A percentile compares a stretch with the other conserved stretches of the same genome.
Evolutionary conservation across 768 basidiomycete species (phyloP).

Genomic region (Xerocomellus dryophilus): DNA sequence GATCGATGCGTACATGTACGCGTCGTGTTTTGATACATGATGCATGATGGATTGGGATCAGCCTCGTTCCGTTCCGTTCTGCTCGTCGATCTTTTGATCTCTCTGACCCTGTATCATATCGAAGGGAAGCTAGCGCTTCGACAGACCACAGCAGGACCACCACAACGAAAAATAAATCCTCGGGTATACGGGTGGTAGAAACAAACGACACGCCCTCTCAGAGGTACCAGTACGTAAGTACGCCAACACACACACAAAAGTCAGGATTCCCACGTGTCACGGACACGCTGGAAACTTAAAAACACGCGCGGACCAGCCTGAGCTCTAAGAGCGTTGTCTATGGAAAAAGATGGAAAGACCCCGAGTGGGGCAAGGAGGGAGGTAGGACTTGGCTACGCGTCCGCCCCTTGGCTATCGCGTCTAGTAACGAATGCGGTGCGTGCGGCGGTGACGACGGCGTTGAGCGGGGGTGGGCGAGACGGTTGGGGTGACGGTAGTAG

Average conservation of each 20-base stretch:
- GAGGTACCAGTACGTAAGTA: background rate
- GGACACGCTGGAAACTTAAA: background rate
- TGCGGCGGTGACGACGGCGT: conserved; percentile 4
- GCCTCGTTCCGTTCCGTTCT: too few species aligned
- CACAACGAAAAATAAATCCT: background rate
- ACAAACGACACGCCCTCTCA: background rate
- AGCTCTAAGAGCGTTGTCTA: background rate
- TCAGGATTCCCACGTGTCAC: background rate
- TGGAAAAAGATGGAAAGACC: background rate
- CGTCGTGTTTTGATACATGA: too few species aligned
- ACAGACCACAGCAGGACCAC: background rate
- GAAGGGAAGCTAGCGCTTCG: background rate
- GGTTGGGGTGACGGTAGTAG: background rate
- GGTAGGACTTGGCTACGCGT: too few species aligned
- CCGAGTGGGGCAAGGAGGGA: too few species aligned
- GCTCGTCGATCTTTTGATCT: too few species aligned
- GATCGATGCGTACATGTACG: too few species aligned
- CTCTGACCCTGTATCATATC: too few species aligned
- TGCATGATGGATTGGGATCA: too few species aligned
- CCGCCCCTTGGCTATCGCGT: too few species aligned
- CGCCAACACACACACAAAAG: too few species aligned
- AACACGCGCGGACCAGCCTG: background rate
- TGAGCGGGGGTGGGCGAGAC: background rate
- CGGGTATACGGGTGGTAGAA: background rate
- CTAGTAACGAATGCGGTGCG: background rate